Conservation (phyloP, 768 basidiomycete species). For the Clitopilus passeckerianus region DNA sequence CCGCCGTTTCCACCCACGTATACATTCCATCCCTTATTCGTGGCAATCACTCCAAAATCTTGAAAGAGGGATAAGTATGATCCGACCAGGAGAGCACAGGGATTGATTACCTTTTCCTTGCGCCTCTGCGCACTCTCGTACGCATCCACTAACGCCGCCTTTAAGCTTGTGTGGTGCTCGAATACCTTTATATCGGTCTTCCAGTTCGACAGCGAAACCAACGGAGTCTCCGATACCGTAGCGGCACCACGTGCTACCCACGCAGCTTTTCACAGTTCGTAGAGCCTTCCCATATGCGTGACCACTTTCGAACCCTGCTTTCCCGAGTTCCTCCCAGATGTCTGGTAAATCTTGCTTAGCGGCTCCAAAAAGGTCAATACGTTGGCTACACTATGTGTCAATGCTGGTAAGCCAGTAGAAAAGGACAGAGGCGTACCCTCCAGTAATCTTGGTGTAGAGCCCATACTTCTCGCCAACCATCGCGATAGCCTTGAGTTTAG, state of each 20-base stretch:
- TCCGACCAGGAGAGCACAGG: neutral
- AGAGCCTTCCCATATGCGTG: conserved; percentile 70
- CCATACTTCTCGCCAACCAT: conserved; percentile 61
- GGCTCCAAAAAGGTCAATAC: conserved; percentile 71
- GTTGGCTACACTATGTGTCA: conserved; percentile 31
- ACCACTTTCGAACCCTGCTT: conserved; percentile 70
- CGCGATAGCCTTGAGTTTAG: conserved; percentile 59
- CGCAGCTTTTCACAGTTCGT: conserved; percentile 75
- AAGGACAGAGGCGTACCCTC: neutral
- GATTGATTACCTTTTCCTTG: conserved; percentile 35
- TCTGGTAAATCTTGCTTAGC: conserved; percentile 62
- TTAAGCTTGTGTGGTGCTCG: conserved; percentile 72
- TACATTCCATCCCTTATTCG: conserved; percentile 79
- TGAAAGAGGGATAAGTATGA: conserved; percentile 10
- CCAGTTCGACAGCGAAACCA: conserved; percentile 64
- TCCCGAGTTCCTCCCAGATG: conserved; percentile 60
- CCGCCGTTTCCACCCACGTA: conserved; percentile 74
- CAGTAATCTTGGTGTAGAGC: conserved; percentile 52
- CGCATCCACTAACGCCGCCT: conserved; percentile 71
- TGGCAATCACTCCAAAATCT: conserved; percentile 75
- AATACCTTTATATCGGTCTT: conserved; percentile 69
- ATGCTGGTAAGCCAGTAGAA: neutral
- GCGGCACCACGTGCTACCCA: conserved; percentile 68
- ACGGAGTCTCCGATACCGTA: conserved; percentile 76
- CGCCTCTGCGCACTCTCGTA: conserved; percentile 75